Evolutionary conservation across 2,329 filamentous ascomycete species (phyloP).

Genomic region (Pseudopyricularia javanii): DNA sequence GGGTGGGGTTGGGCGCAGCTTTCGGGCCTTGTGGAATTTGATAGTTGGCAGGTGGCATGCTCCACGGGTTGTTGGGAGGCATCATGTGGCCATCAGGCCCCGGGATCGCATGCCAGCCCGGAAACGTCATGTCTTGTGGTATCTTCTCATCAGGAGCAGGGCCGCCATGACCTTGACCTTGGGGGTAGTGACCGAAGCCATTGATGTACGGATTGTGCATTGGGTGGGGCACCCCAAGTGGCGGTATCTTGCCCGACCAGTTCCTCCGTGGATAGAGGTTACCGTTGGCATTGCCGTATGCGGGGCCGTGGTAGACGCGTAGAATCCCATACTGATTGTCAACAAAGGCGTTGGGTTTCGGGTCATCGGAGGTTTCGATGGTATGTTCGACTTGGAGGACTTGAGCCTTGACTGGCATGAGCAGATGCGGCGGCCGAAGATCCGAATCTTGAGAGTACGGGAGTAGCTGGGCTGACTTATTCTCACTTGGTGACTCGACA

Average conservation of each 20-base stretch:
- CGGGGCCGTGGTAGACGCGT: conserved; percentile 44
- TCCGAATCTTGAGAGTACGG: conserved; percentile 13
- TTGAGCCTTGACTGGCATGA: conserved; percentile 33
- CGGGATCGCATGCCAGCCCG: conserved; percentile 3
- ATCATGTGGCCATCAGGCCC: not conserved
- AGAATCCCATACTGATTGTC: conserved; percentile 38
- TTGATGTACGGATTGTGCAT: conserved; percentile 28
- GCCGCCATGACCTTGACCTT: conserved; percentile 4
- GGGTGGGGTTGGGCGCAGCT: not conserved
- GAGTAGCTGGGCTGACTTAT: conserved; percentile 4
- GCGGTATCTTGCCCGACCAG: conserved; percentile 18
- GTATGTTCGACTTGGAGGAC: conserved; percentile 43
- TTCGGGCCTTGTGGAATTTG: not conserved
- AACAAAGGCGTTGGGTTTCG: conserved; percentile 46
- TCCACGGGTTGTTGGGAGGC: not conserved
- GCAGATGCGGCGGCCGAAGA: conserved; percentile 26
- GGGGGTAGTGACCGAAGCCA: conserved; percentile 17
- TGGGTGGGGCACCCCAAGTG: conserved; percentile 30
- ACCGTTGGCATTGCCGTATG: conserved; percentile 37
- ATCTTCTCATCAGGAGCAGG: not conserved
- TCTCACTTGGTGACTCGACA: conserved; percentile 5
- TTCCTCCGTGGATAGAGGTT: conserved; percentile 31
- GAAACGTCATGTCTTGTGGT: conserved; percentile 2
- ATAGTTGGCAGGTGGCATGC: not conserved
- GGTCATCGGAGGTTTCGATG: conserved; percentile 37